Conservation (phyloP, 768 basidiomycete genomes). For the Zangia roseola region DNA sequence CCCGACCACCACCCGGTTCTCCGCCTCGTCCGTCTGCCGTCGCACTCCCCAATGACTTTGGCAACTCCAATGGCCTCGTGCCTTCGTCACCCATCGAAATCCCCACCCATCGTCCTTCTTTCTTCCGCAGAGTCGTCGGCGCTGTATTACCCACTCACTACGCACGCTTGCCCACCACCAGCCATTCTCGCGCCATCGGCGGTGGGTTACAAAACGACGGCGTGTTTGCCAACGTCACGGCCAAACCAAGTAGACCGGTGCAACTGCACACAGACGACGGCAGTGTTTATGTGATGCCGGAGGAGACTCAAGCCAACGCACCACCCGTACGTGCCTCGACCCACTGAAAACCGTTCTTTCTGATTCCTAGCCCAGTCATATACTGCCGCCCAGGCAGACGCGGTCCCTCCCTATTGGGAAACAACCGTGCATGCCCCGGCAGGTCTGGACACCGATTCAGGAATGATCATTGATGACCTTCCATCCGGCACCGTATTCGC, state of each 20-base stretch:
- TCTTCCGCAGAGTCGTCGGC: slow-evolving; percentile 56
- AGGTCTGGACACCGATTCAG: slow-evolving; percentile 44
- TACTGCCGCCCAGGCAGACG: slow-evolving; percentile 80
- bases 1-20: slow-evolving; percentile 73
- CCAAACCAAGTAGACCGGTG: slow-evolving; percentile 64
- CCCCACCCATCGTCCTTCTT: slow-evolving; percentile 41
- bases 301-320: slow-evolving; percentile 75
- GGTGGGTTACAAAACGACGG: slow-evolving; percentile 86
- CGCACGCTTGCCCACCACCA: slow-evolving; percentile 45
- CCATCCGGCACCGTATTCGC: slow-evolving; percentile 74
- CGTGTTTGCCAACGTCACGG: slow-evolving; percentile 92
- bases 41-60: slow-evolving; percentile 64
- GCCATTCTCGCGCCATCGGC: slow-evolving; percentile 41
- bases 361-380: slow-evolving; percentile 59
- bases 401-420: slow-evolving; percentile 96
- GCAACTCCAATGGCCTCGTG: slow-evolving; percentile 70
- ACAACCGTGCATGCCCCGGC: slow-evolving; percentile 86
- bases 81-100: slow-evolving; percentile 46
- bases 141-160: slow-evolving; percentile 69
- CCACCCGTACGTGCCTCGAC: slow-evolving; percentile 68
- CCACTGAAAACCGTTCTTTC: neutral
- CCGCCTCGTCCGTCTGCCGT: slow-evolving; percentile 59
- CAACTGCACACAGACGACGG: slow-evolving; percentile 54
- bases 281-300: slow-evolving; percentile 64
- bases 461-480: slow-evolving; percentile 90